Percentiles rank a stretch among this genome's conserved stretches.
phyloP scores from a whole-genome alignment of 1,284 basidiomycete species.

The Puccinia triticina region DNA sequence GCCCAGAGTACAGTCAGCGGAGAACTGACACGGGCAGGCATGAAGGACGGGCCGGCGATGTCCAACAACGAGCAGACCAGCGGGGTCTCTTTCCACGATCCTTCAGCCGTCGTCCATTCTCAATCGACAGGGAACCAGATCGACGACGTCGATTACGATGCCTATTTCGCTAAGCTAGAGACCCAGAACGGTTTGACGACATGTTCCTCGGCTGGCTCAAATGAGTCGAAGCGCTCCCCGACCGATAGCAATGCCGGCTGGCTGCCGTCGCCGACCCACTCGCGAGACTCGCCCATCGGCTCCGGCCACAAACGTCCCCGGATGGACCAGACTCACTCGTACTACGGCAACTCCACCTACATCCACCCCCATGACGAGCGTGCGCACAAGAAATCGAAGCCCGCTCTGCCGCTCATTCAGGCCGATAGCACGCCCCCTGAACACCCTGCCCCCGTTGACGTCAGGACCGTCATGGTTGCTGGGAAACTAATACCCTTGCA shows the following conservation, averaged over 20 bases:
- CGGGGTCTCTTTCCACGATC: conserved; percentile 47
- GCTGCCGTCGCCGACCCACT: not conserved
- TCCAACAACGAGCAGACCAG: not conserved
- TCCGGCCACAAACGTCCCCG: conserved; percentile 21
- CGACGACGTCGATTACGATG: conserved; percentile 48
- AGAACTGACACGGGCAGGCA: conserved; percentile 42
- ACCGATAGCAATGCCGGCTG: conserved; percentile 29
- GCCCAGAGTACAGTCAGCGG: conserved; percentile 51
- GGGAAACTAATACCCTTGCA: conserved; percentile 43
- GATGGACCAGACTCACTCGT: conserved; percentile 9
- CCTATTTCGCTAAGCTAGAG: conserved; percentile 48
- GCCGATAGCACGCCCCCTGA: not conserved
- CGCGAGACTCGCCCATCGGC: conserved; percentile 6
- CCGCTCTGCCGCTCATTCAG: not conserved
- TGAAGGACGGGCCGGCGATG: conserved; percentile 31
- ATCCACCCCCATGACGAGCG: not conserved
- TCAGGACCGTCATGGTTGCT: conserved; percentile 23
- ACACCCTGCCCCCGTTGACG: not conserved
- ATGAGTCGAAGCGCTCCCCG: conserved; percentile 37
- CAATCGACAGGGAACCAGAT: not conserved
- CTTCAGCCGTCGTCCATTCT: conserved; percentile 15
- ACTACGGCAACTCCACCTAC: not conserved
- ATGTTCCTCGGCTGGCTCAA: conserved; percentile 15
- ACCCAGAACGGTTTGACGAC: conserved; percentile 10
- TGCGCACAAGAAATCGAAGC: conserved; percentile 23